Evolutionary conservation across 805 yeast species (phyloP).

Genomic region (Metschnikowia noctiluminum): DNA sequence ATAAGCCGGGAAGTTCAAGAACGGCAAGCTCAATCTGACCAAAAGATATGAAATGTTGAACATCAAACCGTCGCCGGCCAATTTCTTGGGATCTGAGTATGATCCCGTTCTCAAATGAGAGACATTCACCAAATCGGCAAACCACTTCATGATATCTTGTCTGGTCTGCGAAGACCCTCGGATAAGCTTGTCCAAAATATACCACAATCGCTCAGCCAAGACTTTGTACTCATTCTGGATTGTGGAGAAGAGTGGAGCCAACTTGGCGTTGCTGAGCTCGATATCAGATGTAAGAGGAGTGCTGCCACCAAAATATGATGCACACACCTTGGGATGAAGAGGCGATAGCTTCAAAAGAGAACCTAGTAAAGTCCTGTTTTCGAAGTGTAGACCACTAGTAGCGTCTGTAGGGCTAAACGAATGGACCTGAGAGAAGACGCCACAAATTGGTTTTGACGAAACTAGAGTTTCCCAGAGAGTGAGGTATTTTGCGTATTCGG

Average conservation of each 20-base stretch:
- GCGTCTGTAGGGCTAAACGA: conserved; percentile 47
- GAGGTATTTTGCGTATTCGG: conserved; percentile 51
- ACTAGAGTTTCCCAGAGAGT: conserved; percentile 57
- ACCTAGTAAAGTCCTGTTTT: conserved; percentile 66
- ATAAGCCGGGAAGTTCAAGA: conserved; percentile 59
- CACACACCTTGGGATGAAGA: conserved; percentile 48
- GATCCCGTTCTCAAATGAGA: conserved; percentile 87
- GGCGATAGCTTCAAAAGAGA: conserved; percentile 77
- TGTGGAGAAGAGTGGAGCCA: conserved; percentile 39
- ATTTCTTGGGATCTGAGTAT: conserved; percentile 63
- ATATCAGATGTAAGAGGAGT: conserved; percentile 20
- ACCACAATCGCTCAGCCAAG: conserved; percentile 60
- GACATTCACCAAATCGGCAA: conserved; percentile 69
- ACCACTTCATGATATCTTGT: conserved; percentile 58
- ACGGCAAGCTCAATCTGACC: conserved; percentile 77
- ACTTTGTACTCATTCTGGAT: conserved; percentile 62
- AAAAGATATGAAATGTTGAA: conserved; percentile 67
- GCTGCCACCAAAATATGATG: conserved; percentile 40
- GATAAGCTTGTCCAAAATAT: conserved; percentile 67
- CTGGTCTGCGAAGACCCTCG: conserved; percentile 71
- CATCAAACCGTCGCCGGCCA: conserved; percentile 81
- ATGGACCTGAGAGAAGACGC: conserved; percentile 53
- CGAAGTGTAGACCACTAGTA: conserved; percentile 49
- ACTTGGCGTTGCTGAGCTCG: conserved; percentile 46
- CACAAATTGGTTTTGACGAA: conserved; percentile 58